phyloP scores from a whole-genome alignment of 2,329 filamentous ascomycete species.

The Cladosporium sp. region DNA sequence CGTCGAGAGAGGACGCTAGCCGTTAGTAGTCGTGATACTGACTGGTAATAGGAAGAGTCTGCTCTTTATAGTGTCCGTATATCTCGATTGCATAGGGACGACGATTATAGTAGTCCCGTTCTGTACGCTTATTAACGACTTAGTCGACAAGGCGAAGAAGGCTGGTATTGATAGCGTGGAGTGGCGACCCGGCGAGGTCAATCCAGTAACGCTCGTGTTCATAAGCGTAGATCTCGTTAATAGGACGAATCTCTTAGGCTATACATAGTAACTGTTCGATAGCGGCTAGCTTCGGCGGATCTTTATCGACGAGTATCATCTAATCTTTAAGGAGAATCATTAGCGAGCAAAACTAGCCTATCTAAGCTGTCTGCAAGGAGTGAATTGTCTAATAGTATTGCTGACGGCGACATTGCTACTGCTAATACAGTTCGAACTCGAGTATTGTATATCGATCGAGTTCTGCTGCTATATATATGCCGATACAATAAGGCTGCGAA shows the following conservation, averaged over 20 bases:
- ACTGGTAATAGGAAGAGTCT: conserved; percentile 30
- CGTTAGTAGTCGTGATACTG: conserved; percentile 26
- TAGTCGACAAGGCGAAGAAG: background rate
- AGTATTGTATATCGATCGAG: too few species aligned
- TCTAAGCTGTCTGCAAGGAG: conserved; percentile 23
- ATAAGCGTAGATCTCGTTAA: background rate
- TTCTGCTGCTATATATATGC: conserved; percentile 25
- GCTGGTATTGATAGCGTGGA: background rate
- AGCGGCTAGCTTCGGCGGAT: conserved; percentile 24
- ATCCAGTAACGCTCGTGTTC: background rate
- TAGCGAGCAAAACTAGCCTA: conserved; percentile 22
- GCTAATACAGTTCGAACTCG: conserved; percentile 21
- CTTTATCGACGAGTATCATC: conserved; percentile 25
- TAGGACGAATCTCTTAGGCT: background rate
- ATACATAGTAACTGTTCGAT: conserved; percentile 15
- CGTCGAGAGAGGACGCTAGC: conserved; percentile 21
- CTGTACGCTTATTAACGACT: background rate
- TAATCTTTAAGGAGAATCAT: conserved; percentile 23
- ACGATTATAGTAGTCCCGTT: conserved; percentile 17
- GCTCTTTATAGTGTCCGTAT: conserved; percentile 27
- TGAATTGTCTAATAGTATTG: conserved; percentile 11
- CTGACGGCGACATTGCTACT: conserved; percentile 22
- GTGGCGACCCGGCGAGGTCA: background rate
- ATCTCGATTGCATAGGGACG: conserved; percentile 21
- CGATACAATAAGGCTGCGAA: conserved; percentile 20